Base-by-base conservation (phyloP, 1,284 basidiomycete genomes). In the Puccinia horiana region DNA sequence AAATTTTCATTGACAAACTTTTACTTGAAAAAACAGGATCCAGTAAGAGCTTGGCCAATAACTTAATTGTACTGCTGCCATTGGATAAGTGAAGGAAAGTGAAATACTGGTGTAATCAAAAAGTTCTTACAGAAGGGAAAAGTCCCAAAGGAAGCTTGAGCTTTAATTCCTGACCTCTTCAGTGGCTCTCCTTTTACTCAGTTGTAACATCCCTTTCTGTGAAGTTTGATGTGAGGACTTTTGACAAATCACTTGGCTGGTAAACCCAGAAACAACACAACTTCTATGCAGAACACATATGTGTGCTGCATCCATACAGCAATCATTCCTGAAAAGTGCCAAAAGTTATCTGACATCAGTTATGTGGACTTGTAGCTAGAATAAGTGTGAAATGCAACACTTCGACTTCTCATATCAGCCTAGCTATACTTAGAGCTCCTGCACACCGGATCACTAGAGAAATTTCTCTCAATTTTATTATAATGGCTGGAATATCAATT, bases 361-460 rank as follows among this genome's bases (percentile, higher is more conserved):
- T 70, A 9, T 11, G 8, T 44, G 4, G 29, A 49, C 11, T 70
- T 11, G 6, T 47, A 70, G n/a, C 67, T 0, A 44, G 47, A 49
- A n/a, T 70, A 11, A 70, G 40, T 40, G n/a, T n/a, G n/a, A n/a
- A n/a, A n/a, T n/a, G 67, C 42, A 32, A 70, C 44, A 49, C 44
- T 11, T 70, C 40, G 67, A 70, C 67, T 4, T 67, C 20, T 1
- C 69, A 44, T 26, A 72, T 23, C 5, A 9, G 5, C 35, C n/a
- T n/a, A n/a, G n/a, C 69, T 20, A 32, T 72, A 42, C 65, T 67
- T 67, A 35, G 65, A 44, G 65, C 42, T 42, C 40, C 65, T 20
- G 65, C 65, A n/a, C 40, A 72, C 44, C 52, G 69, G 69, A 72
- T 72, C 18, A 29, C 29, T 12, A 8, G 6, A 1, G 18, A 47